Base-by-base conservation (phyloP, 2,329 filamentous ascomycete species). In the Erysiphe neolycopersici region DNA sequence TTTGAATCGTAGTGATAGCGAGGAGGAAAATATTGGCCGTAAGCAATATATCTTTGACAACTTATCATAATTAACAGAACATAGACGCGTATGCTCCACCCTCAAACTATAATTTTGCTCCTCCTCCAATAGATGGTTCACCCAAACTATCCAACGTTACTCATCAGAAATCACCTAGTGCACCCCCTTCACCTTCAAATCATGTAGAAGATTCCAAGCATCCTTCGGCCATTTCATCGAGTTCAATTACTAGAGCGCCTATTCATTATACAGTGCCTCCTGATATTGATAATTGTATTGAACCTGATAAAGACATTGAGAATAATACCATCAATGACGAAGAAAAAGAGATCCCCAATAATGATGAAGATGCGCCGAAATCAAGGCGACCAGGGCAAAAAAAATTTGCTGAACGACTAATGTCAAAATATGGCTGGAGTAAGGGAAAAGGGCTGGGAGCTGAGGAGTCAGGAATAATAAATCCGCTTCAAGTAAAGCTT, bases 401-500 rank as follows among this genome's bases (percentile, higher is more conserved):
- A 49, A 80, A 77, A 43, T 93, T 93, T 58, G 89, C 83, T 0
- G 73, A 84, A 50, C 78, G 84, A 31, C 70, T 95, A 45, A 83
- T 98, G 73, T 71, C 73, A 47, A 95, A 94, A 58, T 89, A 93
- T 61, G 89, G 89, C 44, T 95, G 85, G 81, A 77, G 75, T 32
- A 78, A 85, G 54, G 89, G 89, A 19, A 70, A 77, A 48, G 89
- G 89, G 17, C 71, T 98, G 4, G 89, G 89, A 50, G 84, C 82
- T 14, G 71, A 76, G 48, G 74, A 73, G 30, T 73, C 75, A 19
- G 89, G 89, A 47, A 94, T 98, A 52, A 68, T 82, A 44, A 81
- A 84, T 18, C 81, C 85, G 4, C 64, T 98, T 4, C 73, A 74
- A 40, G 79, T 87, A 22, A 73, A 93, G 53, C 70, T 87, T n/a